Evolutionary conservation across 139 green algal species (phyloP).

Genomic region (Chlamydomonas incerta): DNA sequence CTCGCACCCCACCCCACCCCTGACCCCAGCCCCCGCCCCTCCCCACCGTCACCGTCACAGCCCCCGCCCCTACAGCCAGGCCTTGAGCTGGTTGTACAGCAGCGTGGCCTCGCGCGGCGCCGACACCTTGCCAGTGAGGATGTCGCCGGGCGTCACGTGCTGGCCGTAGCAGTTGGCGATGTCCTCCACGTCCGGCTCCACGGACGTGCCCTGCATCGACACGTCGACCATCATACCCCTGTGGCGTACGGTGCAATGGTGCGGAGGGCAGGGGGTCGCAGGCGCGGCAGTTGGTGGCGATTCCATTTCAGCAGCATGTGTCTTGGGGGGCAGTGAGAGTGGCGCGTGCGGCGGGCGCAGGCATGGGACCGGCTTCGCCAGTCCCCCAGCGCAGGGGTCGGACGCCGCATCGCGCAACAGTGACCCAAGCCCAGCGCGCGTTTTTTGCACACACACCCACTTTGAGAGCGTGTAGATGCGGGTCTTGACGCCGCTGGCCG

Average conservation of each 20-base stretch:
- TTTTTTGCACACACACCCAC: conserved; percentile 45
- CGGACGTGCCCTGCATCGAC: conserved; percentile 63
- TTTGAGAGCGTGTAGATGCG: conserved; percentile 66
- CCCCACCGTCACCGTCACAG: too few relatives aligned
- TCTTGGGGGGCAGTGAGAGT: too few relatives aligned
- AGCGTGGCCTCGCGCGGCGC: conserved; percentile 48
- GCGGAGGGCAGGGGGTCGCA: too few relatives aligned
- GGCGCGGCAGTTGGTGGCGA: too few relatives aligned
- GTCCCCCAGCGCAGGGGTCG: too few relatives aligned
- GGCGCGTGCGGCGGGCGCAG: too few relatives aligned
- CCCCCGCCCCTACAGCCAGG: neutral
- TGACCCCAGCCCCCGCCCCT: too few relatives aligned
- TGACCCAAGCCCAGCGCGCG: too few relatives aligned
- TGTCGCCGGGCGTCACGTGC: conserved; percentile 60
- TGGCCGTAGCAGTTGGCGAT: conserved; percentile 62
- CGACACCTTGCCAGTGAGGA: conserved; percentile 55
- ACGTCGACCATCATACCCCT: conserved; percentile 70
- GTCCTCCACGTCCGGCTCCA: conserved; percentile 67
- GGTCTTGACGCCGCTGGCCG: conserved; percentile 41
- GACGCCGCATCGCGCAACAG: too few relatives aligned
- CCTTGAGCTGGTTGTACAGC: conserved; percentile 53
- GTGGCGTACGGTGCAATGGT: neutral
- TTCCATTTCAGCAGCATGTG: too few relatives aligned
- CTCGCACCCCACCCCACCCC: too few relatives aligned
- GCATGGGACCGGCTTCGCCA: too few relatives aligned